These are phyloP conservation scores for Grosmannia clavigera DNA, from an alignment of 2,329 filamentous ascomycete species.

Conservation along the genomic window DNA sequence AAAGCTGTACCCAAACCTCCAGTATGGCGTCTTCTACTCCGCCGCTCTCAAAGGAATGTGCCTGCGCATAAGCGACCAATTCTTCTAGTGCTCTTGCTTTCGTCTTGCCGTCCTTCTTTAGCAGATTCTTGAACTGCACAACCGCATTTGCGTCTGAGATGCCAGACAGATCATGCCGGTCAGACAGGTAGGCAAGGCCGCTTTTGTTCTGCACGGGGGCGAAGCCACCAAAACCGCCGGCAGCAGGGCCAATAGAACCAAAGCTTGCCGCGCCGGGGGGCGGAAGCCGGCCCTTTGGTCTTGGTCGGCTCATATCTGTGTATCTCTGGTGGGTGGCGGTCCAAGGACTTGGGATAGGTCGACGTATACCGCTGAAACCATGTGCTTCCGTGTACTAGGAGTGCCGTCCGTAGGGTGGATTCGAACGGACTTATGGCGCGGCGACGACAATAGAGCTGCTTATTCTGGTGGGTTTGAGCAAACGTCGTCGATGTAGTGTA, in stretches of 20 bases:
- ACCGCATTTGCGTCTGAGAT: constrained; percentile 72
- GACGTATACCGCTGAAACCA: neutral
- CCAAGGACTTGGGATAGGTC: neutral
- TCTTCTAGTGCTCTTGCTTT: constrained; percentile 87
- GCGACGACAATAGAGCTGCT: neutral
- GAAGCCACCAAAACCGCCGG: constrained; percentile 27
- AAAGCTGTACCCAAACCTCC: constrained; percentile 73
- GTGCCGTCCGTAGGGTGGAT: neutral
- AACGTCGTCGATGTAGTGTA: neutral
- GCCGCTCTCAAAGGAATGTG: constrained; percentile 40
- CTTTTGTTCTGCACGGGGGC: constrained; percentile 27
- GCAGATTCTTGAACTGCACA: constrained; percentile 83
- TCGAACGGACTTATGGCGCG: neutral
- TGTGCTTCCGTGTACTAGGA: neutral
- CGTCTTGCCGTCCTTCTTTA: constrained; percentile 87
- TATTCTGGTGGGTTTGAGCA: neutral
- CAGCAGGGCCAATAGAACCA: constrained; percentile 4
- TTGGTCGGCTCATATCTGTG: neutral
- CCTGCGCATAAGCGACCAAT: constrained; percentile 51
- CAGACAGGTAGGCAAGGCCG: constrained; percentile 71
- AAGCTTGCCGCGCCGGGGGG: constrained; percentile 9
- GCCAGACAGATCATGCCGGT: constrained; percentile 66
- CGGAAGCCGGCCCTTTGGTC: neutral
- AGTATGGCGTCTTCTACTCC: constrained; percentile 71
- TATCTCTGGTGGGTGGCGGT: neutral